Percentiles rank a stretch among this genome's conserved stretches.
Conservation (phyloP, 768 basidiomycete species). For the Collybiopsis confluens region DNA sequence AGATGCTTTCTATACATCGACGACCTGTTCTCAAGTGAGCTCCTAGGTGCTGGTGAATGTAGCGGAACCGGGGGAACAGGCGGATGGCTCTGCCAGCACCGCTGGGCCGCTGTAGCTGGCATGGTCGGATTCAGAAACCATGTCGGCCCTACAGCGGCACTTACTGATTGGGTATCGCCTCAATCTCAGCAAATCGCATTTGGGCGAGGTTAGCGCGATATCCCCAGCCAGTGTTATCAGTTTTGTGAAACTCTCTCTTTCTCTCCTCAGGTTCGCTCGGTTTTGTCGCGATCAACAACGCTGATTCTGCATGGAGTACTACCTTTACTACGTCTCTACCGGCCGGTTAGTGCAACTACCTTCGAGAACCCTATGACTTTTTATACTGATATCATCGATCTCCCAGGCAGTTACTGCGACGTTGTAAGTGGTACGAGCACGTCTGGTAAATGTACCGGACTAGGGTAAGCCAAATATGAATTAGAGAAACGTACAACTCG, state of each 20-base stretch:
- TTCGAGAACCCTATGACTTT: too few relatives aligned
- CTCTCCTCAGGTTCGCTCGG: slow-evolving; percentile 41
- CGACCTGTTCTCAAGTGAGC: not conserved
- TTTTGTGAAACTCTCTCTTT: not conserved
- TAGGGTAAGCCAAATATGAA: slow-evolving; percentile 33
- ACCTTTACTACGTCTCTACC: slow-evolving; percentile 58
- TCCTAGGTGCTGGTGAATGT: slow-evolving; percentile 45
- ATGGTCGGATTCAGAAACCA: slow-evolving; percentile 65
- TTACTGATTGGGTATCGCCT: slow-evolving; percentile 58
- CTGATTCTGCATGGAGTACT: slow-evolving; percentile 47
- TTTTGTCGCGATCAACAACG: slow-evolving; percentile 68
- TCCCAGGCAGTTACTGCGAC: slow-evolving; percentile 47
- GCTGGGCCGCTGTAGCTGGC: slow-evolving; percentile 51
- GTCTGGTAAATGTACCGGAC: slow-evolving; percentile 43
- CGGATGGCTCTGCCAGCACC: slow-evolving; percentile 69
- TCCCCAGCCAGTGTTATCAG: slow-evolving; percentile 6
- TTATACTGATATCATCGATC: too few relatives aligned
- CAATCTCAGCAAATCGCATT: slow-evolving; percentile 62
- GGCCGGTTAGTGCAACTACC: slow-evolving; percentile 28
- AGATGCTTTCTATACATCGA: not conserved
- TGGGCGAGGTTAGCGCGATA: slow-evolving; percentile 53
- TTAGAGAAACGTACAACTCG: not conserved
- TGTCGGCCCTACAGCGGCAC: slow-evolving; percentile 44
- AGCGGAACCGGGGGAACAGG: slow-evolving; percentile 42
- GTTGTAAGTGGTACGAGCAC: slow-evolving; percentile 47